These are phyloP conservation scores for Pythium dissotocum DNA, from an alignment of 352 stramenopile genomes.

Conservation along the genomic window DNA sequence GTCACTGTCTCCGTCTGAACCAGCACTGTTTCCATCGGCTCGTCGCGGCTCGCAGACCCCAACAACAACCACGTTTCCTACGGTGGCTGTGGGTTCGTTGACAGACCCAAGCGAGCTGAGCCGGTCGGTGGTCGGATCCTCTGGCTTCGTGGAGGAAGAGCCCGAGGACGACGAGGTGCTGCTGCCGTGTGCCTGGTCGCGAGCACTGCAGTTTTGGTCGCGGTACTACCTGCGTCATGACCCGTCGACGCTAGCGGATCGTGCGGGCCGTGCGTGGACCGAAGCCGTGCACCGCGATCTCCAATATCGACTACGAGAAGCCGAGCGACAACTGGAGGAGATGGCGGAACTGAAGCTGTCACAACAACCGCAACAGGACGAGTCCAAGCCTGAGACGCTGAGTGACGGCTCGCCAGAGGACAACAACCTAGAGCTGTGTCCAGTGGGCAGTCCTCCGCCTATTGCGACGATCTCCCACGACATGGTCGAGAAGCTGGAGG, in stretches of 20 bases:
- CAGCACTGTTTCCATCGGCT: not conserved
- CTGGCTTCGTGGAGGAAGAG: constrained; percentile 8
- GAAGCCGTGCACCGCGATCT: constrained; percentile 61
- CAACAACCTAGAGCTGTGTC: constrained; percentile 1
- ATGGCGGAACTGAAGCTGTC: constrained; percentile 8
- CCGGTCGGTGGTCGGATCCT: not conserved
- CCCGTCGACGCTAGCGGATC: constrained; percentile 50
- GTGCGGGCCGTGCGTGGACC: constrained; percentile 58
- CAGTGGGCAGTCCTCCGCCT: constrained; percentile 10
- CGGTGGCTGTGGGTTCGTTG: not conserved
- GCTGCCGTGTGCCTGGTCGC: constrained; percentile 64
- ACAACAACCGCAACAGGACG: not conserved
- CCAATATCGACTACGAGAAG: constrained; percentile 35
- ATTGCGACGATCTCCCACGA: constrained; percentile 12
- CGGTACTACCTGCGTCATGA: constrained; percentile 85
- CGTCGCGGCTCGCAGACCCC: not conserved
- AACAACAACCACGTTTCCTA: not conserved
- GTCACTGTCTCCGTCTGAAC: not conserved
- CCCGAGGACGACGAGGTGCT: constrained; percentile 55
- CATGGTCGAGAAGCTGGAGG: constrained; percentile 21
- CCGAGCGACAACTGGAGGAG: constrained; percentile 36
- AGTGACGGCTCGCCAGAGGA: not conserved
- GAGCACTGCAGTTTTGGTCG: constrained; percentile 73
- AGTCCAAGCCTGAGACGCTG: not conserved
- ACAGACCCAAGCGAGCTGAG: not conserved